Evolutionary conservation across 2,329 filamentous ascomycete genomes (phyloP), one percentile per base, ranked within the genome.

Genomic region (Botryotinia narcissicola): DNA sequence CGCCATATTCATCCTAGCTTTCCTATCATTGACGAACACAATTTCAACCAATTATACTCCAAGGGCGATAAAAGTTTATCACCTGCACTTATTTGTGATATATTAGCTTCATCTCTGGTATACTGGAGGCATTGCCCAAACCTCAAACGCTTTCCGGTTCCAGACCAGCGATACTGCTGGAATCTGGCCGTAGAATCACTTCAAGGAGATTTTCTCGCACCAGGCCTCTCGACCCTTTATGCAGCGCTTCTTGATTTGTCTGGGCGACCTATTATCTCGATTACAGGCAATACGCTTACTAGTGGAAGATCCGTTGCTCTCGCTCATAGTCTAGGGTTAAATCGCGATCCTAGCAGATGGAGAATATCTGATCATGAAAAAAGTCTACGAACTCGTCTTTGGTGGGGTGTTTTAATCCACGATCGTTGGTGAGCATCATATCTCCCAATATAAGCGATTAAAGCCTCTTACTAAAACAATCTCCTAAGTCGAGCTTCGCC

Each of bases 171-270:
- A 62, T 91, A 89, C 78, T 86, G 88, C 14, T 90, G 90, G 84
- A 91, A 91, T 73, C 84, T 89, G 73, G 88, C 88, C 10, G 87
- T 86, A 32, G 87, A 88, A 70, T 87, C 88, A 1, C 82, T 90
- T 4, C 88, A 89, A 75, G 88, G 86, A 0, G 88, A 91, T 73
- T 85, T 90, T 10, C 84, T 88, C 1, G 87, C 86, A 0, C 89
- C 88, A 0, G 87, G 88, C 1, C 82, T 90, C 61, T 87, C 88
- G 1, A 88, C 88, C 0, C 84, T 91, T 37, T 84, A 86, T 35
- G 86, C 88, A 3, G 85, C 88, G 8, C 79, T 90, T 14, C 83
- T 91, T 16, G 89, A 91, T 76, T 81, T 91, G 2, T 86, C 86
- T 0, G 89, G 89, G 1, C 83, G 89, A 4, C 89, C 89, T 1